Base-by-base conservation (phyloP, 192 early-diverging fungal species). In the Lunasporangiospora selenospora region DNA sequence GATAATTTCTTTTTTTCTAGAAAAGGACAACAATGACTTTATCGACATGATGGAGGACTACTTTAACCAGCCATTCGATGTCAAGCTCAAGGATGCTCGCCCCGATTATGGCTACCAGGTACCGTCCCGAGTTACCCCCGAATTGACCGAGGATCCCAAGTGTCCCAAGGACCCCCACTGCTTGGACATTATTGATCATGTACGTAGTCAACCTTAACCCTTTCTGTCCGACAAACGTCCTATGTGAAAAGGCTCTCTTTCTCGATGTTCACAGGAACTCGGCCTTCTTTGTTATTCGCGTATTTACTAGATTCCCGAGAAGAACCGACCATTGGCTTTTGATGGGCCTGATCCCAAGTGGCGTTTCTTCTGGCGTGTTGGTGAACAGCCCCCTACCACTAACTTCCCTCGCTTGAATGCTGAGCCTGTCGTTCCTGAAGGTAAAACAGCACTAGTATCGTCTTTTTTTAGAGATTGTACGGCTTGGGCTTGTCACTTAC, bases 291-390 rank as follows among this genome's bases (percentile, higher is more conserved):
- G n/a, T n/a, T n/a, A n/a, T n/a, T n/a, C n/a, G 7, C 15, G 16
- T 51, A 1, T 11, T 16, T n/a, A 57, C 23, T 50, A 83, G 77
- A 79, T 90, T 67, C 56, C 75, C 16, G 67, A 73, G 40, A 66
- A 75, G 24, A 80, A 86, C 64, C 75, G 83, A 73, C 88, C 88
- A n/a, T 47, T 88, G 48, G 48, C 33, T 1, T 84, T 83, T 49
- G 51, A 79, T 24, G 81, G 83, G 0, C 63, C 80, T 5, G 89
- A 91, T 62, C 87, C 87, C 33, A 91, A 91, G 64, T 91, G 89
- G 89, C 79, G 88, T 50, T 90, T 84, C 76, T 88, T 88, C 77
- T 87, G 85, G 82, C 76, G 86, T 19, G 81, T 89, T 24, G 89
- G 87, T 33, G 77, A 80, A 23, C 64, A 59, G 10, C 86, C 89